Evolutionary conservation across 2,329 filamentous ascomycete species (phyloP).

Genomic region (Ophiostoma piceae): DNA sequence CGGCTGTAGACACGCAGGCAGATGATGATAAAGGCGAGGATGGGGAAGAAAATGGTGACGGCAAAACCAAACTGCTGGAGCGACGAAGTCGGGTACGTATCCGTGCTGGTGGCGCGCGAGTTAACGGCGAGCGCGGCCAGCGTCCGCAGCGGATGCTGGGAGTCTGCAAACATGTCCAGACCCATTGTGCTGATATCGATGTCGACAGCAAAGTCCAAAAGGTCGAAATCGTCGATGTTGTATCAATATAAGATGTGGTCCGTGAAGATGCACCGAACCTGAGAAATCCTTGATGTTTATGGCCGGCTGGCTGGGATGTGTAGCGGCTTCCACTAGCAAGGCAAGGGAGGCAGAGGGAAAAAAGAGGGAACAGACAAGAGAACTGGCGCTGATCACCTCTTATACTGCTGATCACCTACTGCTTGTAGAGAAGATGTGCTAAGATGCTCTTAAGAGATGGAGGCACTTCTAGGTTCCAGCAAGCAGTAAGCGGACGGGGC

Average conservation of each 20-base stretch:
- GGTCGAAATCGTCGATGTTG: background rate
- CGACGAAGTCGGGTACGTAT: conserved; percentile 21
- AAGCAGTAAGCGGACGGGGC: background rate
- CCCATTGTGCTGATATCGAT: background rate
- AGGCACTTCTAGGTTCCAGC: background rate
- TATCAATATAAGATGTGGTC: background rate
- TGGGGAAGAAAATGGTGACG: conserved; percentile 31
- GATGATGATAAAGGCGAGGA: conserved; percentile 29
- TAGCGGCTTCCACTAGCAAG: background rate
- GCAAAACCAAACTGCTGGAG: conserved; percentile 28
- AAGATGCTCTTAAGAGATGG: background rate
- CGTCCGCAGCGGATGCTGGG: background rate
- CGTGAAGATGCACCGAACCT: background rate
- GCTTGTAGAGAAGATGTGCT: conserved; percentile 9
- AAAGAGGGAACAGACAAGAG: background rate
- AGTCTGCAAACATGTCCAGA: background rate
- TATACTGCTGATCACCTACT: conserved; percentile 22
- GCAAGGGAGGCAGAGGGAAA: background rate
- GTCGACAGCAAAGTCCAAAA: background rate
- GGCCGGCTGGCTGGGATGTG: background rate
- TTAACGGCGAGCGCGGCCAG: background rate
- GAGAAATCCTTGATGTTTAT: background rate
- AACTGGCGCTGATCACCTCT: conserved; percentile 1
- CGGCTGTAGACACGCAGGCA: conserved; percentile 30
- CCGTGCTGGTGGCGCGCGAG: conserved; percentile 6